Base-by-base conservation (phyloP, 208 protist species). In the Wallacemonas rigidus region DNA sequence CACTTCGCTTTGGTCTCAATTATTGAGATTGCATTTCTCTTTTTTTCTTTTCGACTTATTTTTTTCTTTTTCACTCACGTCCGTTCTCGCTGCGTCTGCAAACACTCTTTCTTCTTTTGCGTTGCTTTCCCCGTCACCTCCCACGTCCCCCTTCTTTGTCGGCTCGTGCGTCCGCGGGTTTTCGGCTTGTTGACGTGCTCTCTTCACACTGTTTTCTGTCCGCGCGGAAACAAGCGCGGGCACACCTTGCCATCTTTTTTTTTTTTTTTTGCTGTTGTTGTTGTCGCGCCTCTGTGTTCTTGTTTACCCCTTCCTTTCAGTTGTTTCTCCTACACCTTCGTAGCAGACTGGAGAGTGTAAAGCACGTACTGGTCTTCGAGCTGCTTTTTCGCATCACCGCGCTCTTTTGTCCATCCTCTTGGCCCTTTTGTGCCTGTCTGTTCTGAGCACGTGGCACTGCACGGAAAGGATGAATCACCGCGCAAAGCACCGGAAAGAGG, bases 401-500 rank as follows among this genome's bases (percentile, higher is more conserved):
- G 26, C 26, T 26, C 26, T 0, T 26, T 26, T 26, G 26, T 26
- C 26, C 26, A 26, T 26, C 26, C 26, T 26, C 5, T 61, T n/a
- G 50, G 58, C 12, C 38, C 41, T 60, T 65, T 41, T 75, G 44
- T 57, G 14, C 8, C 8, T 68, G 38, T 7, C 2, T 67, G 26
- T 9, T 62, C 17, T 7, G 26, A 50, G 45, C 8, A 50, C 6
- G 6, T 12, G 45, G 8, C 8, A 50, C 15, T 1, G 11, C 14
- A 0, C 53, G 11, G 5, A 3, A 36, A 57, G 14, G 8, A 65
- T 65, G 60, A 26, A 15, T 15, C 60, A 65, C 68, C 81, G 88
- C 47, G 78, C 80, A 6, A 82, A 89, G 63, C 90, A 92, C 73
- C 77, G 90, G 1, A 82, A 83, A 26, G 83, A 90, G 55, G 88